Evolutionary conservation across 345 rosid species (phyloP).

Genomic region (Laguncularia racemosa): DNA sequence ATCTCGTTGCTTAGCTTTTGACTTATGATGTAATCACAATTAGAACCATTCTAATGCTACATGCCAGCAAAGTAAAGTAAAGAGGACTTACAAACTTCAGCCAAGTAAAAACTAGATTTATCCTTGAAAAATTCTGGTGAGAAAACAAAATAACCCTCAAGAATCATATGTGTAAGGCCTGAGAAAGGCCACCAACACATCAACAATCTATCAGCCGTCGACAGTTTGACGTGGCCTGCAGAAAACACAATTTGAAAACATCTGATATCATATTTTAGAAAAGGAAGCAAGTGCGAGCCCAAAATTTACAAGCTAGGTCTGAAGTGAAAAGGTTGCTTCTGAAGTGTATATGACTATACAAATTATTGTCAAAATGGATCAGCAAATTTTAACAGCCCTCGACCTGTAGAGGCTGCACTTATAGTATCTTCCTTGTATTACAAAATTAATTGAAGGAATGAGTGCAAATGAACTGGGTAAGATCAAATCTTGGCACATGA

Average conservation of each 20-base stretch:
- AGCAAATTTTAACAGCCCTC: too few species aligned
- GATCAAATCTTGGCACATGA: too few species aligned
- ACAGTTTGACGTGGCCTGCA: constrained; percentile 37
- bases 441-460: too few species aligned
- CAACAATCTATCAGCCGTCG: constrained; percentile 48
- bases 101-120: constrained; percentile 57
- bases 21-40: not conserved
- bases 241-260: not conserved
- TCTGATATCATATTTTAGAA: too few species aligned
- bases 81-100: constrained; percentile 90
- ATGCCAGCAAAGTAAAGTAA: not conserved
- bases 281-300: too few species aligned
- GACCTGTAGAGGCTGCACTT: too few species aligned
- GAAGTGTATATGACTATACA: too few species aligned
- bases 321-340: too few species aligned
- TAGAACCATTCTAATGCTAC: not conserved
- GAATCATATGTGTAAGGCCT: constrained; percentile 73
- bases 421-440: too few species aligned
- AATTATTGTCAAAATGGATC: too few species aligned
- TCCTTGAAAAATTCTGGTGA: constrained; percentile 82
- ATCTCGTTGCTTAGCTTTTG: not conserved
- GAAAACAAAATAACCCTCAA: constrained; percentile 90
- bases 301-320: too few species aligned
- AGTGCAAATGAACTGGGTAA: too few species aligned
- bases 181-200: constrained; percentile 99